Base-by-base conservation (phyloP, 1,139 yeast species). In the Hanseniaspora uvarum region DNA sequence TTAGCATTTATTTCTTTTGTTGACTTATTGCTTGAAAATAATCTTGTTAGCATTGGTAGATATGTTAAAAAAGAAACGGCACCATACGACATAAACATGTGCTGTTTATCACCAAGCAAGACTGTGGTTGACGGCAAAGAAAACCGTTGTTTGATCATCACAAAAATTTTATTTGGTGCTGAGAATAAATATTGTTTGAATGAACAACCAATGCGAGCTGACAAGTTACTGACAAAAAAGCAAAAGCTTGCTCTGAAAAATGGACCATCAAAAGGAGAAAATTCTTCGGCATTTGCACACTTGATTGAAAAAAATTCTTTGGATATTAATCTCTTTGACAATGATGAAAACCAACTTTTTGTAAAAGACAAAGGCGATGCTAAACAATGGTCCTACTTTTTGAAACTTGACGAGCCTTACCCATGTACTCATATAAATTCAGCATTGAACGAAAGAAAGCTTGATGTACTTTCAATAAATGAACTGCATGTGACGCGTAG, bases 1-100 rank as follows among this genome's bases (percentile, higher is more conserved):
- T 26, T 50, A 12, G 18, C 44, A 12, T 50, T 50, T 14, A 43
- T 34, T 6, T 46, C 53, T 4, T 44, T 50, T 30, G 38, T 50
- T 23, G 53, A 50, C 21, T 24, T 28, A 5, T 16, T 50, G 19
- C 31, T 36, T 11, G 48, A 50, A 30, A 30, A 50, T 5, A 14
- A 44, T 31, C 38, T 50, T 1, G 45, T 44, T 2, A n/a, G 43
- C 12, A 30, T 50, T 4, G 53, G 48, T 10, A 43, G 53, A n/a
- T 30, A 28, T 31, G 46, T 50, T 11, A 43, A 37, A 37, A 50
- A 50, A 21, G 48, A 50, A 3, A 12, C 36, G 7, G 31, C 46
- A 1, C 46, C 46, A 5, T 43, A 36, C 24, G 53, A 50, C 16
- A 16, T 50, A 23, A 43, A 34, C 19, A n/a, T 50, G 18, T 50